Evolutionary conservation across 352 stramenopile species (phyloP).

Genomic region (Phytophthora boehmeriae): DNA sequence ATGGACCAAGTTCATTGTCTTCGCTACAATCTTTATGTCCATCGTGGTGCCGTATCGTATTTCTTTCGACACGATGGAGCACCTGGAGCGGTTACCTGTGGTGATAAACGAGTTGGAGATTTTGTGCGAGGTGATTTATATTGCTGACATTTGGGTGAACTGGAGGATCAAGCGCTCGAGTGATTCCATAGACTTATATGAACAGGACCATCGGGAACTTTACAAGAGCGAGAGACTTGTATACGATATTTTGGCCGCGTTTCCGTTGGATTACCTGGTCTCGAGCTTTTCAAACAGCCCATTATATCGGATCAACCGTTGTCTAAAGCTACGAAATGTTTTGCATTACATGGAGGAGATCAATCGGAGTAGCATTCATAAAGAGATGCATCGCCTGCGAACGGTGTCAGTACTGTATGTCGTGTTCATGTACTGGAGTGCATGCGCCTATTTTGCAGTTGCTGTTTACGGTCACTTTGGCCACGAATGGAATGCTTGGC

Average conservation of each 20-base stretch:
- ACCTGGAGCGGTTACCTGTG: slow-evolving; percentile 26
- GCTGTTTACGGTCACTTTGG: slow-evolving; percentile 54
- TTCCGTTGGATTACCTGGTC: slow-evolving; percentile 53
- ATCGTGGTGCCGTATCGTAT: slow-evolving; percentile 62
- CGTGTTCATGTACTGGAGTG: slow-evolving; percentile 67
- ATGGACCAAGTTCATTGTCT: slow-evolving; percentile 53
- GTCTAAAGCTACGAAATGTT: slow-evolving; percentile 55
- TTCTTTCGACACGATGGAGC: slow-evolving; percentile 47
- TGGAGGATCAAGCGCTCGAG: slow-evolving; percentile 42
- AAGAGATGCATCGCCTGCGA: slow-evolving; percentile 63
- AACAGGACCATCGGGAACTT: slow-evolving; percentile 42
- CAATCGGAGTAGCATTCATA: slow-evolving; percentile 61
- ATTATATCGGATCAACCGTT: slow-evolving; percentile 53
- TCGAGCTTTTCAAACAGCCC: slow-evolving; percentile 35
- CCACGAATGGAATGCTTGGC: slow-evolving; percentile 54
- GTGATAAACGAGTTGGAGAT: slow-evolving; percentile 44
- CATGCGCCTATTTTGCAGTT: slow-evolving; percentile 60
- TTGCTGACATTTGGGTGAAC: slow-evolving; percentile 65
- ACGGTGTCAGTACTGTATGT: slow-evolving; percentile 54
- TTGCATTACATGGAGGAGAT: slow-evolving; percentile 66
- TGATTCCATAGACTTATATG: slow-evolving; percentile 64
- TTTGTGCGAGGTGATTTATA: slow-evolving; percentile 54
- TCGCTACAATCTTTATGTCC: slow-evolving; percentile 46
- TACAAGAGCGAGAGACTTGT: slow-evolving; percentile 54
- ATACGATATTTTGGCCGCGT: slow-evolving; percentile 48